These are phyloP conservation scores for Solioccasus polychromus DNA, from an alignment of 768 basidiomycete genomes.

Conservation along the genomic window DNA sequence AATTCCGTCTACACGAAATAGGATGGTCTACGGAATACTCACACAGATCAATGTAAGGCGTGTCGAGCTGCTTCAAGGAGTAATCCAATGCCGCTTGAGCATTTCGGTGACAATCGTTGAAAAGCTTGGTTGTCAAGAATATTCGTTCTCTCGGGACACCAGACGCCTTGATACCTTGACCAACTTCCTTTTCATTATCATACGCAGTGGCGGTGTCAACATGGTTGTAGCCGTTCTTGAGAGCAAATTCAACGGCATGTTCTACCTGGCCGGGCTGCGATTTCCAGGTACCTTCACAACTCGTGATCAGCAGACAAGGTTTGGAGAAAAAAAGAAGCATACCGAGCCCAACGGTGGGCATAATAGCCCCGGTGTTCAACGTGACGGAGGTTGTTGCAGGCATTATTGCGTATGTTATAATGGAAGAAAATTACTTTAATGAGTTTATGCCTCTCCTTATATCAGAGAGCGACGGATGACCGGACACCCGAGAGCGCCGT, in stretches of 20 bases:
- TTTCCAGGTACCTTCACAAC: conserved; percentile 69
- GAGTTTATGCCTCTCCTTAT: too few species aligned
- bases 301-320: not conserved
- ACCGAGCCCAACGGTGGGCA: conserved; percentile 75
- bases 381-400: conserved; percentile 48
- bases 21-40: conserved; percentile 11
- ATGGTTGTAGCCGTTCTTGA: conserved; percentile 71
- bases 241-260: conserved; percentile 69
- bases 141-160: conserved; percentile 70
- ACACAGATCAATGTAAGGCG: conserved; percentile 81
- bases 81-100: conserved; percentile 61
- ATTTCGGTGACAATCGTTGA: conserved; percentile 58
- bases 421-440: too few species aligned
- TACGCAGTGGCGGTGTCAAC: conserved; percentile 72
- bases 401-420: too few species aligned
- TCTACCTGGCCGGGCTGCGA: conserved; percentile 67
- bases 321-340: conserved; percentile 4
- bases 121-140: conserved; percentile 82
- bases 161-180: conserved; percentile 68
- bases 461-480: not conserved
- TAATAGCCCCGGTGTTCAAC: conserved; percentile 74
- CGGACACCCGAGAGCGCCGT: not conserved
- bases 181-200: conserved; percentile 78
- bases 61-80: conserved; percentile 65
- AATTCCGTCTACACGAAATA: not conserved